A percentile compares a stretch with the other conserved stretches of the same genome.
phyloP scores from a whole-genome alignment of 257 asterid species.

The Solanum bukasovii region DNA sequence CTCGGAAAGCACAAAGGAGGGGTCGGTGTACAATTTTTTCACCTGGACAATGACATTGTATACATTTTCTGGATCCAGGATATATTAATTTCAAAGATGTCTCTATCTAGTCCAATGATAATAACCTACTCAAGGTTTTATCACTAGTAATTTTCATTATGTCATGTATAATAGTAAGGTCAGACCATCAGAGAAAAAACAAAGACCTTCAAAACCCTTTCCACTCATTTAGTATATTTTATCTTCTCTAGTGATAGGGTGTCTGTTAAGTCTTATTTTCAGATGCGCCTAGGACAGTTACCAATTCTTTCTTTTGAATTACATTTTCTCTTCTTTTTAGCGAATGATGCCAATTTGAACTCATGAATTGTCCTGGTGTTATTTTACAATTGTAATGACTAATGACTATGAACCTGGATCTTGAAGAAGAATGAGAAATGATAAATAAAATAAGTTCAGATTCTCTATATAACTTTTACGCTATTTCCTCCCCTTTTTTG shows the following conservation, averaged over 20 bases:
- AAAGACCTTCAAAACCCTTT: background rate
- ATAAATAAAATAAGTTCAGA: background rate
- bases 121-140: background rate
- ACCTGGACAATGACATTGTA: background rate
- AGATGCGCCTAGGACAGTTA: background rate
- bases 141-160: background rate
- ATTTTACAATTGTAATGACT: background rate
- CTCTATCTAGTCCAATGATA: background rate
- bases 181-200: background rate
- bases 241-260: background rate
- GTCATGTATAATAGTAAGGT: background rate
- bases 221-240: background rate
- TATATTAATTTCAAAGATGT: background rate
- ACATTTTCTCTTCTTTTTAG: background rate
- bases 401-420: background rate
- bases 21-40: background rate
- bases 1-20: background rate
- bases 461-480: background rate
- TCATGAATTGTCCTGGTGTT: background rate
- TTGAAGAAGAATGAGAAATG: background rate
- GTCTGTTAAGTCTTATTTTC: background rate
- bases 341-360: background rate
- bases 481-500: background rate
- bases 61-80: background rate
- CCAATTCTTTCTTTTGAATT: background rate